These are phyloP conservation scores for Hygrocybe punicea DNA, from an alignment of 768 basidiomycete species.

Conservation along the genomic window DNA sequence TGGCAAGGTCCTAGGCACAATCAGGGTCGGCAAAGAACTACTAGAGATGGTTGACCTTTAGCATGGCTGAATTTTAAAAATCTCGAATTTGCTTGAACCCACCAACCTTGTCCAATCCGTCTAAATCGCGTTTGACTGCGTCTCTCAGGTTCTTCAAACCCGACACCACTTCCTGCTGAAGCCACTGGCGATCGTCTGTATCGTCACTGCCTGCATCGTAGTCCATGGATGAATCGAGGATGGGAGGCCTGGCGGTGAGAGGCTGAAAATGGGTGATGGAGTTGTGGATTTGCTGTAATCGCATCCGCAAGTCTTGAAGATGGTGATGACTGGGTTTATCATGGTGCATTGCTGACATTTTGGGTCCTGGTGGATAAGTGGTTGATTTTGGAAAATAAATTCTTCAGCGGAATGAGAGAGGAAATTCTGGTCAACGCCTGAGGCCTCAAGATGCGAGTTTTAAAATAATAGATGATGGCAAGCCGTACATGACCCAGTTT, in stretches of 20 bases:
- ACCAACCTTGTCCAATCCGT: slow-evolving; percentile 44
- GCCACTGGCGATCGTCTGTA: slow-evolving; percentile 36
- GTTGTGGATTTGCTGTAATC: slow-evolving; percentile 34
- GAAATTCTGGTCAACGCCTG: no score
- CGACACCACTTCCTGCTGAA: slow-evolving; percentile 42
- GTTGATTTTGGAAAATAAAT: no score
- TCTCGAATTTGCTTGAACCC: neutral
- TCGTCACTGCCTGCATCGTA: slow-evolving; percentile 24
- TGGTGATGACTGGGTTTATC: no score
- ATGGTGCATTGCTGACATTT: no score
- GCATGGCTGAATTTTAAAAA: slow-evolving; percentile 5
- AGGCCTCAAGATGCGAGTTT: no score
- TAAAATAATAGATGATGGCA: no score
- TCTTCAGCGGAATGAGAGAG: no score
- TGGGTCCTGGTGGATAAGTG: no score
- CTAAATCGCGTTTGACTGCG: slow-evolving; percentile 44
- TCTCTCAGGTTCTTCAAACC: slow-evolving; percentile 48
- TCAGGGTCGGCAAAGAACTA: slow-evolving; percentile 59
- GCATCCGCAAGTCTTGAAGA: slow-evolving; percentile 28
- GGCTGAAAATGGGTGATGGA: slow-evolving; percentile 41
- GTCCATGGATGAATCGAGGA: slow-evolving; percentile 46
- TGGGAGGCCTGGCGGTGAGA: slow-evolving; percentile 37
- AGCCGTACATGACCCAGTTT: no score
- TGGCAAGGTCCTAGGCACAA: slow-evolving; percentile 43
- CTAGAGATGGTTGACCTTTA: slow-evolving; percentile 32